Evolutionary conservation across 371 early-diverging fungal species (phyloP).

Genomic region (Mucor mucedo): DNA sequence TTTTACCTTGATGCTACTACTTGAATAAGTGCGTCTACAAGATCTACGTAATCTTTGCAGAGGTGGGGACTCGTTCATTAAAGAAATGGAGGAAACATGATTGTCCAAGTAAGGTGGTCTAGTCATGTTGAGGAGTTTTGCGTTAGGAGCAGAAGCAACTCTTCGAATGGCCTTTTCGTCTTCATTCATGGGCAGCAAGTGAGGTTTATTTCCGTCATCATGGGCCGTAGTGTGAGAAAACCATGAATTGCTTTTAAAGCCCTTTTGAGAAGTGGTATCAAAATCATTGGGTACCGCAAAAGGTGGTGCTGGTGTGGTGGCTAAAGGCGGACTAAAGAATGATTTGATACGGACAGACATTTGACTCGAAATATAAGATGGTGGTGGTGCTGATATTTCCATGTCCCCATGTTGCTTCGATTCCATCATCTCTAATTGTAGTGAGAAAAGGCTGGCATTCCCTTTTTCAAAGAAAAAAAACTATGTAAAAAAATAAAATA

Average conservation of each 20-base stretch:
- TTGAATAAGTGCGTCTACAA: conserved; percentile 68
- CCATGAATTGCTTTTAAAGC: conserved; percentile 52
- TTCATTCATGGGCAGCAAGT: background rate
- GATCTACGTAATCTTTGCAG: conserved; percentile 18
- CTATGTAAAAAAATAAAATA: background rate
- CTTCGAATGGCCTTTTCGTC: conserved; percentile 44
- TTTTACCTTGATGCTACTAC: conserved; percentile 78
- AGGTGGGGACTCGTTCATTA: conserved; percentile 19
- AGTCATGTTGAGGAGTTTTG: conserved; percentile 24
- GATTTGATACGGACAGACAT: conserved; percentile 46
- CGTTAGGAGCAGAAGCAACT: conserved; percentile 60
- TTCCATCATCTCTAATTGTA: conserved; percentile 1
- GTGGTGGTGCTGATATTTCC: conserved; percentile 44
- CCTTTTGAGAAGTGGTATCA: conserved; percentile 35
- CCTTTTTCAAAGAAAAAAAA: background rate
- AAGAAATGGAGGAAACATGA: conserved; percentile 25
- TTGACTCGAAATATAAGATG: conserved; percentile 42
- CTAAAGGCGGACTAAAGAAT: conserved; percentile 33
- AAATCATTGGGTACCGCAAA: conserved; percentile 43
- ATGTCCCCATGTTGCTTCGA: conserved; percentile 36
- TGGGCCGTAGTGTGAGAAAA: conserved; percentile 26
- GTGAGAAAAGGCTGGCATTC: conserved; percentile 1
- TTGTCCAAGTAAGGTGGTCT: conserved; percentile 15
- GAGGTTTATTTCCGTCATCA: conserved; percentile 13
- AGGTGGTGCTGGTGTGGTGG: conserved; percentile 5